A percentile compares a stretch with the other conserved stretches of the same genome.
Evolutionary conservation across 495 filamentous ascomycete species (phyloP).

Genomic region (Talaromyces liani): DNA sequence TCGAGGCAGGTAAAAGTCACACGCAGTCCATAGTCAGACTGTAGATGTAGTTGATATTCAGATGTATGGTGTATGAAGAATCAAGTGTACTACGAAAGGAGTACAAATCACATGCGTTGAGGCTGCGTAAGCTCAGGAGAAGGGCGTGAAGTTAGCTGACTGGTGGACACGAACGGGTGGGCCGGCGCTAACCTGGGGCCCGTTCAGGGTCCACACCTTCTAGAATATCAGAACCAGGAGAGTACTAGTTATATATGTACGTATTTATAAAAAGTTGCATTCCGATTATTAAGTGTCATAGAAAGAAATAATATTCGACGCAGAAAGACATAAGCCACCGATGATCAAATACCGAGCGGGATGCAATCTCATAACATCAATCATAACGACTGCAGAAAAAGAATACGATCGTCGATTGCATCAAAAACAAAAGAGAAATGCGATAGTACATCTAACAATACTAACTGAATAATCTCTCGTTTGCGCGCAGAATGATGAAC

Average conservation of each 20-base stretch:
- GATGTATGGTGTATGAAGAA: not conserved
- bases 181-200: too few species aligned
- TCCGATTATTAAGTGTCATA: not conserved
- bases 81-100: not conserved
- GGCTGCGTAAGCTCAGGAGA: not conserved
- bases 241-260: not conserved
- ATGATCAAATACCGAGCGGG: not conserved
- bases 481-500: not conserved
- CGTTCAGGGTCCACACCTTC: not conserved
- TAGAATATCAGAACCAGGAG: not conserved
- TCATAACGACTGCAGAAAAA: not conserved
- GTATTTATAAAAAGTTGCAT: not conserved
- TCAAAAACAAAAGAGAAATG: not conserved
- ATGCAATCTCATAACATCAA: not conserved
- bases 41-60: not conserved
- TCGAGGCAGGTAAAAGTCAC: not conserved
- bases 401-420: not conserved
- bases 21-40: not conserved
- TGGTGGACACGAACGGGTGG: not conserved
- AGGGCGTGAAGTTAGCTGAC: not conserved
- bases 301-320: not conserved
- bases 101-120: not conserved
- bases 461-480: not conserved
- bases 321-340: not conserved
- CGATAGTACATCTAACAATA: not conserved